Conservation (phyloP, 1,284 basidiomycete species). For the Prillingera fragicola region DNA sequence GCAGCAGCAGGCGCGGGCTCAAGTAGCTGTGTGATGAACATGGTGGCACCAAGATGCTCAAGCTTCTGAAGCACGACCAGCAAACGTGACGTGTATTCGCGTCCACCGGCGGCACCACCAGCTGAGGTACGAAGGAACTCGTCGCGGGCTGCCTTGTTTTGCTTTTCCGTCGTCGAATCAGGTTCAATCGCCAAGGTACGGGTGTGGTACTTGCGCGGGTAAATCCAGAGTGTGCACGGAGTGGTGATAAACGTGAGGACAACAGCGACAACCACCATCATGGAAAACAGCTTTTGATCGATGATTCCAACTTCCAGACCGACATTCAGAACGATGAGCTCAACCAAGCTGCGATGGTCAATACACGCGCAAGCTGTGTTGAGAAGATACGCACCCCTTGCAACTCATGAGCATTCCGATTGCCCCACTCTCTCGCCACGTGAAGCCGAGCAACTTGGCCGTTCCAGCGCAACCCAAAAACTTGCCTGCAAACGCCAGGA, state of each 20-base stretch:
- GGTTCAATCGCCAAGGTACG: slow-evolving; percentile 10
- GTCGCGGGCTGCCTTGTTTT: slow-evolving; percentile 25
- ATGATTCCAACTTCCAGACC: slow-evolving; percentile 75
- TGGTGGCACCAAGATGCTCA: slow-evolving; percentile 65
- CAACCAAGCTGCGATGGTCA: slow-evolving; percentile 56
- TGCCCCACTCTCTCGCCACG: slow-evolving; percentile 70
- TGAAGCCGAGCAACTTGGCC: slow-evolving; percentile 64
- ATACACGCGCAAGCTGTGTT: not conserved
- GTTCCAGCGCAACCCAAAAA: slow-evolving; percentile 62
- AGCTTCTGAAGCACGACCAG: slow-evolving; percentile 85
- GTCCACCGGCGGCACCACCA: slow-evolving; percentile 30
- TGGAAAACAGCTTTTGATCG: slow-evolving; percentile 59
- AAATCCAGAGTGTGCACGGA: slow-evolving; percentile 69
- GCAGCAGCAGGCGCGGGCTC: slow-evolving; percentile 31
- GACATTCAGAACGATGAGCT: slow-evolving; percentile 89
- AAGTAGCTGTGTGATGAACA: slow-evolving; percentile 53
- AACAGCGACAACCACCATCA: slow-evolving; percentile 88
- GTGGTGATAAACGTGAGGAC: slow-evolving; percentile 84
- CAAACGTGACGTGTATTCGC: slow-evolving; percentile 50
- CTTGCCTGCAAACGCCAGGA: slow-evolving; percentile 76
- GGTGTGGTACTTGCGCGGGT: slow-evolving; percentile 59
- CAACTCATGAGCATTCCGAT: slow-evolving; percentile 89
- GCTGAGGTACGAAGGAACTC: slow-evolving; percentile 6
- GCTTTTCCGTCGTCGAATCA: slow-evolving; percentile 7
- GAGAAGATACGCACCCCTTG: slow-evolving; percentile 62